Evolutionary conservation across 1,284 basidiomycete genomes (phyloP).

Genomic region (Irpex sp.): DNA sequence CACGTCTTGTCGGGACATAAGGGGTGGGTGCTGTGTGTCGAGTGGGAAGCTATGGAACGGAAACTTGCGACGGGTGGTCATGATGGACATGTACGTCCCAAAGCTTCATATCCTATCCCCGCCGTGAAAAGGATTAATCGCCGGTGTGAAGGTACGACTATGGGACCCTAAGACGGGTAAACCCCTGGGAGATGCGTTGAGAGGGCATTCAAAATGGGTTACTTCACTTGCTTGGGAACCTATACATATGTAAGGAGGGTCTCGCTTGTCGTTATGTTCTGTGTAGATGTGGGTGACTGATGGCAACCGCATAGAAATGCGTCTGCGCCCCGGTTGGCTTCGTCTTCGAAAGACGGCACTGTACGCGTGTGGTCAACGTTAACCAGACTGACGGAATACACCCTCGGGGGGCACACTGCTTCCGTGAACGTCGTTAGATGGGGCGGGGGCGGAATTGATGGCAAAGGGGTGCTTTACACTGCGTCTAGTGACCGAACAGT

Average conservation of each 20-base stretch:
- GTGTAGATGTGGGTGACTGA: slow-evolving; percentile 3
- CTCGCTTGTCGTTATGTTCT: background rate
- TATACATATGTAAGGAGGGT: slow-evolving; percentile 69
- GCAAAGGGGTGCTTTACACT: slow-evolving; percentile 86
- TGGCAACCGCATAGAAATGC: slow-evolving; percentile 50
- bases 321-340: slow-evolving; percentile 80
- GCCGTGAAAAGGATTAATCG: background rate
- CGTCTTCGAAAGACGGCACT: slow-evolving; percentile 94
- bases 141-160: slow-evolving; percentile 55
- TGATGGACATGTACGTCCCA: slow-evolving; percentile 72
- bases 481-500: slow-evolving; percentile 94
- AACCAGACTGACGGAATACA: slow-evolving; percentile 75
- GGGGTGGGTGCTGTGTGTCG: slow-evolving; percentile 95
- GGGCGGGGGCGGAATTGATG: slow-evolving; percentile 75
- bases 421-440: slow-evolving; percentile 95
- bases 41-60: slow-evolving; percentile 94
- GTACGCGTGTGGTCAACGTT: slow-evolving; percentile 90
- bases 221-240: slow-evolving; percentile 98
- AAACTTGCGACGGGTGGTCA: slow-evolving; percentile 90
- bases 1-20: slow-evolving; percentile 87
- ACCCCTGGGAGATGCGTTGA: slow-evolving; percentile 78
- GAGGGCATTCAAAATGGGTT: slow-evolving; percentile 96
- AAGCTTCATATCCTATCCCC: background rate
- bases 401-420: slow-evolving; percentile 91
- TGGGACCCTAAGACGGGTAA: slow-evolving; percentile 93